Evolutionary conservation across 192 early-diverging fungal genomes (phyloP).

Genomic region (Coemansia sp.): DNA sequence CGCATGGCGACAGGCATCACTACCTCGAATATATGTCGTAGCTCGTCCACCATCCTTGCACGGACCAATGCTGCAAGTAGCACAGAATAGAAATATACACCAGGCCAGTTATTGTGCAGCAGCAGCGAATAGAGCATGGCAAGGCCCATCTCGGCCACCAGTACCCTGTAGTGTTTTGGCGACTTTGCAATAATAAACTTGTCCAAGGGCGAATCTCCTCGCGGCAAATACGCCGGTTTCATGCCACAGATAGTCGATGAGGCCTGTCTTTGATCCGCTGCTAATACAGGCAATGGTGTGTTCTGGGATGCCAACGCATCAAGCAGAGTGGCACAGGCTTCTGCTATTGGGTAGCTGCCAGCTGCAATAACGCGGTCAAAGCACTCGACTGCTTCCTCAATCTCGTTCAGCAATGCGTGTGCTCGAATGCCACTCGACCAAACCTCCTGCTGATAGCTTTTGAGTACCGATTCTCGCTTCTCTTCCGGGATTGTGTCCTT

Average conservation of each 20-base stretch:
- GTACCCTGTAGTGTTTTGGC: conserved; percentile 5
- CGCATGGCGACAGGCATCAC: conserved; percentile 30
- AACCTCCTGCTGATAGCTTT: conserved; percentile 14
- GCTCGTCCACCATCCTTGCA: conserved; percentile 11
- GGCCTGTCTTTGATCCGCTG: conserved; percentile 4
- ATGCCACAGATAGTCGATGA: conserved; percentile 10
- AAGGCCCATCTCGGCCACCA: conserved; percentile 40
- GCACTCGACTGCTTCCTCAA: conserved; percentile 34
- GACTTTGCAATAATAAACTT: conserved; percentile 16
- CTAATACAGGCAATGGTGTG: conserved; percentile 18
- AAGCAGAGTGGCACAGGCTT: conserved; percentile 21
- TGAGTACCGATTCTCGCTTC: not conserved
- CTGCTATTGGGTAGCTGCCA: conserved; percentile 21
- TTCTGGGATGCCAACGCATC: conserved; percentile 2
- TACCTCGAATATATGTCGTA: conserved; percentile 33
- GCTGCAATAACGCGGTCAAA: conserved; percentile 25
- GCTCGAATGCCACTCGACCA: conserved; percentile 27
- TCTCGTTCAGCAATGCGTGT: conserved; percentile 20
- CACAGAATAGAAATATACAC: conserved; percentile 26
- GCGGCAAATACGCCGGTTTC: conserved; percentile 37
- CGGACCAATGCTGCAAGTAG: conserved; percentile 23
- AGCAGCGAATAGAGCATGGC: conserved; percentile 38
- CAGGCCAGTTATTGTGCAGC: conserved; percentile 21
- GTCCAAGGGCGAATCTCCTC: conserved; percentile 16
- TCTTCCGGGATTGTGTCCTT: not conserved